Conservation (phyloP, 345 rosid genomes). For the Camelina laxa region DNA sequence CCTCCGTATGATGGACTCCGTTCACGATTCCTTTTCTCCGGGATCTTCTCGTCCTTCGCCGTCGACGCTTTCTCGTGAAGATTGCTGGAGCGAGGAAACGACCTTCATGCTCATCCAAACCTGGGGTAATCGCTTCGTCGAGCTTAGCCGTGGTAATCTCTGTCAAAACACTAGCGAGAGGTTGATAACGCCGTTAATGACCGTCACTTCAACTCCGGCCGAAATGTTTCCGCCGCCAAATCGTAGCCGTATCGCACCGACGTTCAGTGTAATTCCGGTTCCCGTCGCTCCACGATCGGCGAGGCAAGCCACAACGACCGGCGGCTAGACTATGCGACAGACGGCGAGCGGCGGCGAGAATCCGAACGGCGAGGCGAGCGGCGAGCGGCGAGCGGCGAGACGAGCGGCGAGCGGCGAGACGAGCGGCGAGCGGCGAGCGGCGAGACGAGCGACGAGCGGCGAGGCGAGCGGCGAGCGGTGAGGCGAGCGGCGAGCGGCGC, state of each 20-base stretch:
- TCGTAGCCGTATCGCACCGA: slow-evolving; percentile 90
- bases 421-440: too few species aligned
- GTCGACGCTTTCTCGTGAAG: slow-evolving; percentile 66
- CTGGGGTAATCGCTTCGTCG: slow-evolving; percentile 91
- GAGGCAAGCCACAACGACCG: too few species aligned
- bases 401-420: too few species aligned
- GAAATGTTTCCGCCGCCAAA: slow-evolving; percentile 56
- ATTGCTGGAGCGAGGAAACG: slow-evolving; percentile 99
- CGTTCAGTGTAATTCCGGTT: slow-evolving; percentile 98
- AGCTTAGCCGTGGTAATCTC: slow-evolving; percentile 89
- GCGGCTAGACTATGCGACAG: too few species aligned
- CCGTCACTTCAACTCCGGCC: slow-evolving; percentile 62
- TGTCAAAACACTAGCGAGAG: slow-evolving; percentile 99
- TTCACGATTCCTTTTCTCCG: slow-evolving; percentile 48
- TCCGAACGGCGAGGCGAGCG: too few species aligned
- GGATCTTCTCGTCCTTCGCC: slow-evolving; percentile 61
- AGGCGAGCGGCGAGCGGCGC: too few species aligned
- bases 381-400: too few species aligned
- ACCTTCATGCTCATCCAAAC: slow-evolving; percentile 89
- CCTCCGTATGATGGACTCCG: slow-evolving; percentile 44
- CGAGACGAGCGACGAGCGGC: too few species aligned
- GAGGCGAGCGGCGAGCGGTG: too few species aligned
- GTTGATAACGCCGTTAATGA: slow-evolving; percentile 93
- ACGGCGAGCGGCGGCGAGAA: too few species aligned
- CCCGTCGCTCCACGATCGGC: too few species aligned